Percentiles rank a stretch among this genome's conserved stretches.
These are phyloP conservation scores for Pseudogymnoascus sp. DNA, from an alignment of 2,329 filamentous ascomycete genomes.

Conservation along the genomic window DNA sequence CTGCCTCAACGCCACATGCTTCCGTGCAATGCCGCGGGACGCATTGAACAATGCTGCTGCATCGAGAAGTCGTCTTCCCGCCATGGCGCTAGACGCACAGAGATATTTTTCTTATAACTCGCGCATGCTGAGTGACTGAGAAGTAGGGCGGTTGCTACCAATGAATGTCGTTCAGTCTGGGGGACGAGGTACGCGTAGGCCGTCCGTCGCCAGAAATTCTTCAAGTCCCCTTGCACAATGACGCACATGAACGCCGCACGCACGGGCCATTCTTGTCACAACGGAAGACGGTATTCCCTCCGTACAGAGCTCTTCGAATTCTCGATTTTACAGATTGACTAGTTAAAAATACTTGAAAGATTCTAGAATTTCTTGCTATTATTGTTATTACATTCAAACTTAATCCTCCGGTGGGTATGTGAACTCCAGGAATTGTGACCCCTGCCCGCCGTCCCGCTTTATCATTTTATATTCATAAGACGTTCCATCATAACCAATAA, in stretches of 20 bases:
- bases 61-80: slow-evolving; percentile 59
- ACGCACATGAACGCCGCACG: not conserved
- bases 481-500: not conserved
- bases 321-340: not conserved
- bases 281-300: not conserved
- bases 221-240: not conserved
- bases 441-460: not conserved
- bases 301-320: not conserved
- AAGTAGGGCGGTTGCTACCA: not conserved
- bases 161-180: not conserved
- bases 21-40: slow-evolving; percentile 57
- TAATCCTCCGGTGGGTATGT: not conserved
- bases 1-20: slow-evolving; percentile 48
- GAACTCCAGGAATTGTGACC: not conserved
- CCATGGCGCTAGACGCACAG: slow-evolving; percentile 31
- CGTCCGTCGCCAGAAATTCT: not conserved
- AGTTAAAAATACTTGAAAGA: not conserved
- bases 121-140: not conserved
- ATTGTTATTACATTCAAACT: not conserved
- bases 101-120: not conserved
- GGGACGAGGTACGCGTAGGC: not conserved
- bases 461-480: slow-evolving; percentile 6
- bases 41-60: slow-evolving; percentile 61
- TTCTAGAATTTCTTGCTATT: not conserved
- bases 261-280: not conserved